A percentile compares a stretch with the other conserved stretches of the same genome.
These are phyloP conservation scores for Aspergillus alliaceus DNA, from an alignment of 2,329 filamentous ascomycete species.

Conservation along the genomic window DNA sequence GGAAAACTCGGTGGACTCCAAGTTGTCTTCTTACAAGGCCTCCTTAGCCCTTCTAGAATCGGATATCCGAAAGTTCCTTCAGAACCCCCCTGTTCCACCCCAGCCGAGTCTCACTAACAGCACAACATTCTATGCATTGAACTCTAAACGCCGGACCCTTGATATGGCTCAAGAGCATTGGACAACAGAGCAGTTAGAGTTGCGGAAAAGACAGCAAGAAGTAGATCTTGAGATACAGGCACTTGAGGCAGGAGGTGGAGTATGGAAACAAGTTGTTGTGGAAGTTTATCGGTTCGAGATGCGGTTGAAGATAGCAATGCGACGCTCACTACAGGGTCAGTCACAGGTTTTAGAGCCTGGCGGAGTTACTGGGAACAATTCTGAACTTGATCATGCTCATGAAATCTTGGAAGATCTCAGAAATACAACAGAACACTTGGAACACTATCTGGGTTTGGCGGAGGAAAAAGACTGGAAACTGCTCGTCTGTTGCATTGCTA, in stretches of 20 bases:
- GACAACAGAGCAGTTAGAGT: slow-evolving; percentile 48
- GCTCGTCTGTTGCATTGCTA: slow-evolving; percentile 61
- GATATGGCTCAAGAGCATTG: slow-evolving; percentile 61
- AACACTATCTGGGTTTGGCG: slow-evolving; percentile 52
- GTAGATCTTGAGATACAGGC: slow-evolving; percentile 57
- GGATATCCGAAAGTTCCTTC: slow-evolving; percentile 55
- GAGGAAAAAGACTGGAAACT: slow-evolving; percentile 60
- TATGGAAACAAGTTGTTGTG: slow-evolving; percentile 58
- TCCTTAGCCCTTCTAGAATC: slow-evolving; percentile 57
- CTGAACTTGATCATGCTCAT: slow-evolving; percentile 25
- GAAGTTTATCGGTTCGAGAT: slow-evolving; percentile 54
- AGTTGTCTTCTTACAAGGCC: slow-evolving; percentile 58
- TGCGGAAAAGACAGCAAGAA: slow-evolving; percentile 45
- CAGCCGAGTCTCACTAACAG: slow-evolving; percentile 27
- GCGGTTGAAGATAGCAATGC: slow-evolving; percentile 33
- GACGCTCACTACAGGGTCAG: slow-evolving; percentile 27
- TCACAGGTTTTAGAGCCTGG: slow-evolving; percentile 17
- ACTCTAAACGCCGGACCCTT: slow-evolving; percentile 58
- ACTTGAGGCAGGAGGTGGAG: slow-evolving; percentile 56
- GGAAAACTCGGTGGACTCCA: slow-evolving; percentile 59
- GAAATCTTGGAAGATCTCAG: slow-evolving; percentile 49
- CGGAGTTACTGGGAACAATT: slow-evolving; percentile 10
- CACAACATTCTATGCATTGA: slow-evolving; percentile 52
- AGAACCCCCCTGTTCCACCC: slow-evolving; percentile 45
- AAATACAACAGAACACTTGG: slow-evolving; percentile 46